Percentiles rank a stretch among this genome's conserved stretches.
Conservation (phyloP, 2,329 filamentous ascomycete species). For the Penicillium palitans region DNA sequence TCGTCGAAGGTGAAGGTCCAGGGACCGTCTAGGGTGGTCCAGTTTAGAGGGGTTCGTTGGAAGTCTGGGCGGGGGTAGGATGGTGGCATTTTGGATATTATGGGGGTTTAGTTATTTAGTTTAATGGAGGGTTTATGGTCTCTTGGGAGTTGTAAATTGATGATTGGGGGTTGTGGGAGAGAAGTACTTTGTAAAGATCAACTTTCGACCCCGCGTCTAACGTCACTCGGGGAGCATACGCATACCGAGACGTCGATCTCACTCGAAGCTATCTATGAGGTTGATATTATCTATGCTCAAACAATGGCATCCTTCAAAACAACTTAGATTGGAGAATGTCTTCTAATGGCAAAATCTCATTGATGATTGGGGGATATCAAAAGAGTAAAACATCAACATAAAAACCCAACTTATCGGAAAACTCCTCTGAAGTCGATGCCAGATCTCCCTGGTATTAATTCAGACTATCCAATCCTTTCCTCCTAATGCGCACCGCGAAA, state of each 20-base stretch:
- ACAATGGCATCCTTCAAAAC: background rate
- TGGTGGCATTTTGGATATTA: slow-evolving; percentile 7
- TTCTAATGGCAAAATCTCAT: slow-evolving; percentile 26
- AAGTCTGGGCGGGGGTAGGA: slow-evolving; percentile 67
- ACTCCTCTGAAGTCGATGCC: slow-evolving; percentile 5
- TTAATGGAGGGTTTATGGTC: background rate
- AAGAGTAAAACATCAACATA: slow-evolving; percentile 23
- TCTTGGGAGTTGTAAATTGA: background rate
- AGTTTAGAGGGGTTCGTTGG: slow-evolving; percentile 55
- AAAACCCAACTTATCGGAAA: slow-evolving; percentile 7
- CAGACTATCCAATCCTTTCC: slow-evolving; percentile 11
- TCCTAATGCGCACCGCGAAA: slow-evolving; percentile 8
- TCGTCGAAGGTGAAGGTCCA: slow-evolving; percentile 69
- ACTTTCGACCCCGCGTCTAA: slow-evolving; percentile 17
- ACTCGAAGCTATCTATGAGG: background rate
- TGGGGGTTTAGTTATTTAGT: background rate
- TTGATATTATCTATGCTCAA: background rate
- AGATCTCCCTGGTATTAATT: slow-evolving; percentile 2
- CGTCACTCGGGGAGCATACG: slow-evolving; percentile 2
- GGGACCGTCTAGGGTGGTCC: slow-evolving; percentile 61
- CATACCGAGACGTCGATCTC: background rate
- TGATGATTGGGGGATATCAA: slow-evolving; percentile 29
- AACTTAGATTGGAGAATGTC: slow-evolving; percentile 5
- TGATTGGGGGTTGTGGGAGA: background rate
- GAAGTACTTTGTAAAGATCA: background rate